These are phyloP conservation scores for Kwoniella dendrophila DNA, from an alignment of 768 basidiomycete genomes.

Conservation along the genomic window DNA sequence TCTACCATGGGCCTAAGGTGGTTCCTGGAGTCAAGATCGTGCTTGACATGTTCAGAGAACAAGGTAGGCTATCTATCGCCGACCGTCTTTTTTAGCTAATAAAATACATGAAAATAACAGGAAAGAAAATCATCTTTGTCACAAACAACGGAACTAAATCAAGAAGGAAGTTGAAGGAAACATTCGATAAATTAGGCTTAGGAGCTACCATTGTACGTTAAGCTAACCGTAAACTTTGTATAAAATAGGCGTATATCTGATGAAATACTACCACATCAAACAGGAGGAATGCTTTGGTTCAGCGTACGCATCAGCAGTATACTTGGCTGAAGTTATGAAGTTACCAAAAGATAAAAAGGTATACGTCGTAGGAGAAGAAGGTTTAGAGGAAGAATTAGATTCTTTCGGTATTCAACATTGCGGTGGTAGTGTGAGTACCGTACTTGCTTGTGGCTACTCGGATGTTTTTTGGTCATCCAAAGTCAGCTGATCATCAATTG, in stretches of 20 bases:
- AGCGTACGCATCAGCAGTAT: conserved; percentile 80
- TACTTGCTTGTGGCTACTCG: not conserved
- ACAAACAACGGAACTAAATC: conserved; percentile 98
- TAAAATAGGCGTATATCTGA: too few relatives aligned
- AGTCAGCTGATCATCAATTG: not conserved
- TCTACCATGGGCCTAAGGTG: conserved; percentile 81
- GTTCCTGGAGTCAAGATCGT: conserved; percentile 79
- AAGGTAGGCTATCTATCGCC: conserved; percentile 61
- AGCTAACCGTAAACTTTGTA: not conserved
- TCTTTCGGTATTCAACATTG: conserved; percentile 77
- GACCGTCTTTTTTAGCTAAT: not conserved
- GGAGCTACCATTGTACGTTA: conserved; percentile 76
- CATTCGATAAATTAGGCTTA: conserved; percentile 87
- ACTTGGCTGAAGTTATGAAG: conserved; percentile 84
- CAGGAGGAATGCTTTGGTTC: conserved; percentile 98
- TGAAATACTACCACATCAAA: too few relatives aligned
- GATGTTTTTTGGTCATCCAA: not conserved
- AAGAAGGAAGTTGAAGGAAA: conserved; percentile 78
- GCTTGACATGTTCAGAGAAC: conserved; percentile 68
- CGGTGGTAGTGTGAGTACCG: conserved; percentile 76
- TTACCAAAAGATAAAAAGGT: conserved; percentile 90
- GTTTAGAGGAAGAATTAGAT: conserved; percentile 89
- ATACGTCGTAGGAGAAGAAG: conserved; percentile 89
- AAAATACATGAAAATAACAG: conserved; percentile 56
- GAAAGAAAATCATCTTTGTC: conserved; percentile 84